Evolutionary conservation across 2,329 filamentous ascomycete genomes (phyloP).

Genomic region (Westerdykella sp.): DNA sequence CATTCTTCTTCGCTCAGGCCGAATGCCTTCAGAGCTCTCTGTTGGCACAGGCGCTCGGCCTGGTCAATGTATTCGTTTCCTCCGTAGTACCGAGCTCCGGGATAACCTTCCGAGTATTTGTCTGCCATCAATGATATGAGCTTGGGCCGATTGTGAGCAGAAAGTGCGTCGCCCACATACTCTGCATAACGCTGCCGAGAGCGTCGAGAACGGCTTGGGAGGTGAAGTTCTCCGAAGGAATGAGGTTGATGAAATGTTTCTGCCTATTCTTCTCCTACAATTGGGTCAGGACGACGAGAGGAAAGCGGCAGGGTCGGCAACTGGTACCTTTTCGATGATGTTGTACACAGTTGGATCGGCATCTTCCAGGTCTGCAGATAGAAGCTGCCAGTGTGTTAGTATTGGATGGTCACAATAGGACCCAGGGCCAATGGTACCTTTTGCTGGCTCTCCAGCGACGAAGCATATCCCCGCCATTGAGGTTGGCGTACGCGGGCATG

Average conservation of each 20-base stretch:
- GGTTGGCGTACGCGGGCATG: slow-evolving; percentile 26
- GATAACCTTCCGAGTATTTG: slow-evolving; percentile 99
- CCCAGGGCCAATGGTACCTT: slow-evolving; percentile 33
- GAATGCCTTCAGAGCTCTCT: slow-evolving; percentile 87
- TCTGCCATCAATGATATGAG: slow-evolving; percentile 45
- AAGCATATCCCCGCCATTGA: slow-evolving; percentile 37
- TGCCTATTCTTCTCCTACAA: slow-evolving; percentile 85
- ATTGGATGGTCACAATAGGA: not conserved
- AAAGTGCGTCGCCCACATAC: slow-evolving; percentile 41
- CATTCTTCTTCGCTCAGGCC: slow-evolving; percentile 79
- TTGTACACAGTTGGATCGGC: slow-evolving; percentile 82
- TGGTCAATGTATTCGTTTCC: slow-evolving; percentile 98
- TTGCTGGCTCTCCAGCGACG: slow-evolving; percentile 44
- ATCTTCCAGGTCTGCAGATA: slow-evolving; percentile 71
- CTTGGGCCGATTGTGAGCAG: not conserved
- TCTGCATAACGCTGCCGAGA: slow-evolving; percentile 57
- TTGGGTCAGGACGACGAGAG: slow-evolving; percentile 8
- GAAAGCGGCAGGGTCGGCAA: not conserved
- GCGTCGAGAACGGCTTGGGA: slow-evolving; percentile 97
- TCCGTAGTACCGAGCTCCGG: slow-evolving; percentile 96
- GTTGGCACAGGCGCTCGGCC: slow-evolving; percentile 92
- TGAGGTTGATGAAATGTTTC: slow-evolving; percentile 98
- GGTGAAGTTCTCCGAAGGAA: slow-evolving; percentile 98
- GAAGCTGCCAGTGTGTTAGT: slow-evolving; percentile 52
- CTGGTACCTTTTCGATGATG: slow-evolving; percentile 78